A percentile compares a stretch with the other conserved stretches of the same genome.
These are phyloP conservation scores for Gaeumannomyces sp. DNA, from an alignment of 2,329 filamentous ascomycete genomes.

Conservation along the genomic window DNA sequence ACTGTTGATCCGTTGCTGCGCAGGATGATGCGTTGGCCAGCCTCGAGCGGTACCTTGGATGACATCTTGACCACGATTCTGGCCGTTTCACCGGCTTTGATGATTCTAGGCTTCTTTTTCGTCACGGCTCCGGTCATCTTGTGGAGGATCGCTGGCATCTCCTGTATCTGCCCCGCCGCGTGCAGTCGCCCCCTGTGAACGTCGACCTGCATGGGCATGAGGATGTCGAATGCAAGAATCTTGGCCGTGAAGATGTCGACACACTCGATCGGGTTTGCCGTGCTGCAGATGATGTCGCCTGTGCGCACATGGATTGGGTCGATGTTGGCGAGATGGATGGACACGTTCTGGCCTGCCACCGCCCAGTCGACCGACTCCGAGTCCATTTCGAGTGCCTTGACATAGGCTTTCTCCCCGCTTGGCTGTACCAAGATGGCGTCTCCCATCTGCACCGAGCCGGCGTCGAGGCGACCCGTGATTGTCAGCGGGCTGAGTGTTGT, in stretches of 20 bases:
- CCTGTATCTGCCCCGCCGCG: conserved; percentile 65
- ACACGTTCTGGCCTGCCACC: conserved; percentile 84
- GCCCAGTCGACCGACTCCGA: conserved; percentile 74
- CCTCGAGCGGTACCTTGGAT: conserved; percentile 70
- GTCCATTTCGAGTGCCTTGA: conserved; percentile 78
- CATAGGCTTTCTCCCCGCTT: conserved; percentile 69
- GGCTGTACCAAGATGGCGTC: conserved; percentile 77
- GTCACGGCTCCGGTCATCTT: conserved; percentile 67
- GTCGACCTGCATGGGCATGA: conserved; percentile 85
- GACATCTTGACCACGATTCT: conserved; percentile 70
- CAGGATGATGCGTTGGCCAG: conserved; percentile 73
- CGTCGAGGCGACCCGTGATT: conserved; percentile 77
- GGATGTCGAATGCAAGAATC: conserved; percentile 79
- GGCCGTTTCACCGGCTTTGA: conserved; percentile 74
- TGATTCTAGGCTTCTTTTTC: conserved; percentile 80
- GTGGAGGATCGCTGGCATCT: conserved; percentile 68
- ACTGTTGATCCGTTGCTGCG: conserved; percentile 76
- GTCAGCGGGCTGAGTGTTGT: conserved; percentile 76
- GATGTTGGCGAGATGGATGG: conserved; percentile 77
- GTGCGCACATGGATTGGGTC: conserved; percentile 75
- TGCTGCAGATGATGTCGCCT: conserved; percentile 80
- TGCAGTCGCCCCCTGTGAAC: conserved; percentile 82
- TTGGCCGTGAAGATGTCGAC: conserved; percentile 73
- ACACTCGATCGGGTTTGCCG: conserved; percentile 60
- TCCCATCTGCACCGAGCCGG: conserved; percentile 77